Evolutionary conservation across 257 asterid genomes (phyloP), one percentile per base, ranked within the genome.

Genomic region (Pogostemon cablin): DNA sequence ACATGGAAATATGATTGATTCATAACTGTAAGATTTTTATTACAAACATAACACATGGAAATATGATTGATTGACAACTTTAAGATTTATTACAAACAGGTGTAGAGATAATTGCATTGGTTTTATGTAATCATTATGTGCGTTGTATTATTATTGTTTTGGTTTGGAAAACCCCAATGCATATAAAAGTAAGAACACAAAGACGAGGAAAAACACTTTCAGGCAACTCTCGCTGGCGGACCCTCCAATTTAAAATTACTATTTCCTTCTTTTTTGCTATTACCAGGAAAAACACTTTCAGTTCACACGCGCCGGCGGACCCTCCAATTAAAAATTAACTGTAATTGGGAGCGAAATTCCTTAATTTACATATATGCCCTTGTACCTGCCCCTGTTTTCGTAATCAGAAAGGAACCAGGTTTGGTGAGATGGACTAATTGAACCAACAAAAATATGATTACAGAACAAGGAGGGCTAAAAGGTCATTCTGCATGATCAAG

Each of bases 171-270:
- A 1, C 62, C 67, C 4, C 43, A 65, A 35, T 56, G 65, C 37
- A 37, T 67, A 17, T 64, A 72, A 73, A 68, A 65, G 65, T 56
- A 55, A 44, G 42, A 63, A 35, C 17, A 20, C 2, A 68, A 65
- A 73, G 39, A 9, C 42, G 56, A 55, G 49, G 60, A 35, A 74
- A 49, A 58, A 2, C 60, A 35, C 57, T 25, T 25, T 25, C 32
- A 25, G 32, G 32, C 32, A 1, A 25, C 32, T 25, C 32, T 25
- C 32, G 32, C 32, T 25, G 32, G 32, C 32, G 32, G 32, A 25
- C 32, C 32, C 32, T 25, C 32, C 32, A 25, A 25, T 25, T 25
- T 25, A 25, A 25, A 25, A 25, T 25, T 25, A 25, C 32, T 25
- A 25, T 25, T 25, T 3, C 34, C n/a, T 10, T 35, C 34, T 2